A percentile compares a stretch with the other conserved stretches of the same genome.
Evolutionary conservation across 345 rosid species (phyloP).

Genomic region (Linum tenue): DNA sequence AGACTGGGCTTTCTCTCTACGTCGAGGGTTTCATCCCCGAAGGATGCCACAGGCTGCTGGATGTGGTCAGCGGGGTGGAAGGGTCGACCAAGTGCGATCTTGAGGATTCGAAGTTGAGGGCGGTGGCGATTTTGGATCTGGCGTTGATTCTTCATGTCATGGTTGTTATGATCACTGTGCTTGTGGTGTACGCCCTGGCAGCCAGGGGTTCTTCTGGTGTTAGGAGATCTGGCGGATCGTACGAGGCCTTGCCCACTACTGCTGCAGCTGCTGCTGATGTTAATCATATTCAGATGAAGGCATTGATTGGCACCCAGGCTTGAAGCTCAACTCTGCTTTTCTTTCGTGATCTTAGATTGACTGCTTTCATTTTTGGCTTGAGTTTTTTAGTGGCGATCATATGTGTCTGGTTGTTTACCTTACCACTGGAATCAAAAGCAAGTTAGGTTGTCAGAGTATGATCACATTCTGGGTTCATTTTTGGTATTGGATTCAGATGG

Average conservation of each 20-base stretch:
- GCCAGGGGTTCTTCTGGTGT: constrained; percentile 38
- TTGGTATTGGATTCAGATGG: too few species aligned
- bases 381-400: too few species aligned
- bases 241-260: constrained; percentile 61
- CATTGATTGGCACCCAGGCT: constrained; percentile 71
- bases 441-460: too few species aligned
- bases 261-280: constrained; percentile 29
- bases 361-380: too few species aligned
- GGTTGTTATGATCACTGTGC: constrained; percentile 44
- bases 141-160: constrained; percentile 60
- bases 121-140: constrained; percentile 78
- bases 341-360: not conserved
- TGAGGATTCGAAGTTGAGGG: constrained; percentile 65
- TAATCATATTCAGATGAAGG: constrained; percentile 64
- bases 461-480: too few species aligned
- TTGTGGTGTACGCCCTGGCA: constrained; percentile 45
- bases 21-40: constrained; percentile 85
- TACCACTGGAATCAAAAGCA: too few species aligned
- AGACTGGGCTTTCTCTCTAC: constrained; percentile 77
- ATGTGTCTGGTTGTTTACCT: too few species aligned
- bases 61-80: constrained; percentile 64
- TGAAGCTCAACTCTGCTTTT: constrained; percentile 18
- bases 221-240: constrained; percentile 49
- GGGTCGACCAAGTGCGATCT: constrained; percentile 82
- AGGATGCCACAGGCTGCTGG: constrained; percentile 72